Conservation (phyloP, 2,329 filamentous ascomycete species). For the Thermothelomyces thermophilus region DNA sequence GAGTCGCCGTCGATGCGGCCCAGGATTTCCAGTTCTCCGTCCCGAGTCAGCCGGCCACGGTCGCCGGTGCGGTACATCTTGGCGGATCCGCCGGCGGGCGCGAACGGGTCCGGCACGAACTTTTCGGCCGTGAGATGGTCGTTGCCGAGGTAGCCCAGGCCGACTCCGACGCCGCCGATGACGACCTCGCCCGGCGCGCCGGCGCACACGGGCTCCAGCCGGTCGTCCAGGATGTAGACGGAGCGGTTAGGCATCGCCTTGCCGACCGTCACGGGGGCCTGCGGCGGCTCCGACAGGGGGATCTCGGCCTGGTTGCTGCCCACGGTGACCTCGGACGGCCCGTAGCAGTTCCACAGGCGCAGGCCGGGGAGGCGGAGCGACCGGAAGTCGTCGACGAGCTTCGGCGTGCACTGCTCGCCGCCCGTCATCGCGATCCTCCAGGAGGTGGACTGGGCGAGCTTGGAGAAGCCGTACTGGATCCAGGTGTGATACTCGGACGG, state of each 20-base stretch:
- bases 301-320: no score
- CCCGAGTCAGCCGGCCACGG: constrained; percentile 26
- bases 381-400: constrained; percentile 4
- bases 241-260: constrained; percentile 11
- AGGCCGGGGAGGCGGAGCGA: no score
- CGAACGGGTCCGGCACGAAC: constrained; percentile 25
- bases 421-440: constrained; percentile 30
- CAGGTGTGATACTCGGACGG: constrained; percentile 32
- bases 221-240: constrained; percentile 30
- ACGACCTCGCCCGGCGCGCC: constrained; percentile 37
- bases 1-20: constrained; percentile 34
- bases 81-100: constrained; percentile 13
- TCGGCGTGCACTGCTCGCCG: constrained; percentile 27
- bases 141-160: constrained; percentile 32
- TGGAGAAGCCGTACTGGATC: constrained; percentile 15
- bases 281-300: no score
- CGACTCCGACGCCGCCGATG: no score
- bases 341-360: no score
- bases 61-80: constrained; percentile 36
- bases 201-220: constrained; percentile 30
- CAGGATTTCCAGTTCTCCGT: constrained; percentile 30
- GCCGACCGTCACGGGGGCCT: no score
- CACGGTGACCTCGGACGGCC: no score
- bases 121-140: constrained; percentile 17
- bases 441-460: constrained; percentile 14